Evolutionary conservation across 2,329 filamentous ascomycete species (phyloP).

Genomic region (Arthrobotrys megalospora): DNA sequence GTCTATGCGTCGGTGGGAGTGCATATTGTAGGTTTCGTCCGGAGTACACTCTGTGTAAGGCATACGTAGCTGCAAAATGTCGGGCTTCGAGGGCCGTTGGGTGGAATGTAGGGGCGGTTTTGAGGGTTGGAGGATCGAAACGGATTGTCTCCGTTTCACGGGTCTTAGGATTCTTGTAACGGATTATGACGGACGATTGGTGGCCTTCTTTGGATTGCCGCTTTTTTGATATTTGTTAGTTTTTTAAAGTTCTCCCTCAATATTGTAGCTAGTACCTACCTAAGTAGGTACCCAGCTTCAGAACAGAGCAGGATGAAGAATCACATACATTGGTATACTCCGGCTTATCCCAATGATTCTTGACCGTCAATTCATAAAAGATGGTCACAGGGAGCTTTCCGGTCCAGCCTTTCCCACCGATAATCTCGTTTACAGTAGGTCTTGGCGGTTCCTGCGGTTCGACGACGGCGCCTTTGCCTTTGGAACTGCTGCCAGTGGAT

Average conservation of each 20-base stretch:
- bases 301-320: not conserved
- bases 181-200: conserved; percentile 85
- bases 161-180: conserved; percentile 83
- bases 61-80: conserved; percentile 93
- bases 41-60: conserved; percentile 89
- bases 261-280: not conserved
- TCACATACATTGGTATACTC: conserved; percentile 83
- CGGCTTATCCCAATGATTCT: conserved; percentile 93
- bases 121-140: conserved; percentile 77
- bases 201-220: conserved; percentile 80
- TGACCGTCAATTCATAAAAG: conserved; percentile 67
- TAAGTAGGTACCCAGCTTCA: not conserved
- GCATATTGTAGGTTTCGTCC: conserved; percentile 97
- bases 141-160: conserved; percentile 78
- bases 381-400: conserved; percentile 88
- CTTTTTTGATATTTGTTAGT: conserved; percentile 65
- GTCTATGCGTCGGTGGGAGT: conserved; percentile 88
- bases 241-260: not conserved
- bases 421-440: conserved; percentile 79
- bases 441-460: conserved; percentile 31
- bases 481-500: conserved; percentile 24
- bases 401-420: conserved; percentile 96
- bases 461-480: conserved; percentile 64
- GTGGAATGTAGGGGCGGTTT: conserved; percentile 75
- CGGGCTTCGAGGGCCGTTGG: conserved; percentile 89